Evolutionary conservation across 2,329 filamentous ascomycete genomes (phyloP).

Genomic region (Talaromyces sp.): DNA sequence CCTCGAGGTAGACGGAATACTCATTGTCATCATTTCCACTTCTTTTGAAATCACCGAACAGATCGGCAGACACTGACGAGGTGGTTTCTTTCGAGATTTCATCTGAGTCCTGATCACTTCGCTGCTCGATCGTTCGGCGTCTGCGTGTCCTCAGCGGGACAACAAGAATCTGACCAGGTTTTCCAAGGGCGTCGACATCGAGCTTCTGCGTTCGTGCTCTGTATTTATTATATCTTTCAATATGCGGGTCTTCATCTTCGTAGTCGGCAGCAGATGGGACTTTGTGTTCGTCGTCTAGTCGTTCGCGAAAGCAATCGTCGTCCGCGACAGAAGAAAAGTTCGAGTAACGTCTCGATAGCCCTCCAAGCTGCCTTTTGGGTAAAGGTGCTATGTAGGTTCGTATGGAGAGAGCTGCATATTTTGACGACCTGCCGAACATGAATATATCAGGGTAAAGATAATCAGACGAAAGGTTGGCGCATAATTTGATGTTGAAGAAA

Average conservation of each 20-base stretch:
- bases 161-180: constrained; percentile 38
- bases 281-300: not conserved
- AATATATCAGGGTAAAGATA: not conserved
- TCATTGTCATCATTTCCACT: constrained; percentile 18
- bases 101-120: constrained; percentile 12
- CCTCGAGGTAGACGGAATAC: constrained; percentile 29
- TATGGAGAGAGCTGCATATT: constrained; percentile 15
- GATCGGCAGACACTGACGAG: constrained; percentile 14
- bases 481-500: not conserved
- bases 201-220: constrained; percentile 24
- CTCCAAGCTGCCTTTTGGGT: constrained; percentile 10
- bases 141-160: constrained; percentile 28
- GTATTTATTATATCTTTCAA: not conserved
- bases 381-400: constrained; percentile 17
- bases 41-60: constrained; percentile 24
- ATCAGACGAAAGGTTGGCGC: not conserved
- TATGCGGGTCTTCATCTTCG: constrained; percentile 3
- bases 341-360: constrained; percentile 6
- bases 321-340: constrained; percentile 12
- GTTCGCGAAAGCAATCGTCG: not conserved
- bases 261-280: not conserved
- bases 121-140: constrained; percentile 15
- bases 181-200: constrained; percentile 33
- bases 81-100: constrained; percentile 17
- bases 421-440: constrained; percentile 18